Base-by-base conservation (phyloP, 495 filamentous ascomycete genomes). In the Pseudotulostoma volvatum region DNA sequence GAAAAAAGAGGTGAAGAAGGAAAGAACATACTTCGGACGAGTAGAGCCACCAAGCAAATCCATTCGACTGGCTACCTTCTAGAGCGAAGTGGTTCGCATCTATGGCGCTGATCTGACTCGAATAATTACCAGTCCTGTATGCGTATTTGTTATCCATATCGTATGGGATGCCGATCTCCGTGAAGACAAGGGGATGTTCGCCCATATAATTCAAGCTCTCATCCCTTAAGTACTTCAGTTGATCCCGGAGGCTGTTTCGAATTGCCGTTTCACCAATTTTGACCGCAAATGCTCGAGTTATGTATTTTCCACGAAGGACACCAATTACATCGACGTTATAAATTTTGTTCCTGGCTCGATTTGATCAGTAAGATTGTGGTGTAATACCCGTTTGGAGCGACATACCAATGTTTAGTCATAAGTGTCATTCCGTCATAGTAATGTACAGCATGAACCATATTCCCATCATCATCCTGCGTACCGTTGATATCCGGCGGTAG, bases 311-410 rank as follows among this genome's bases (percentile, higher is more conserved):
- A 18, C 90, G 76, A 33, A 97, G 70, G 8, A 96, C 67, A 1
- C 90, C 90, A 40, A 96, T 75, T 14, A 97, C 84, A 59, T 97
- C 90, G 11, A 97, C 77, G 49, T 97, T 97, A 78, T 90, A 97
- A 16, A 79, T 70, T 1, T 86, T 78, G 52, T 96, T 97, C 74
- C 73, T 77, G 21, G 7, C 3, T 19, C 15, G 21, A 8, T n/a
- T n/a, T n/a, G n/a, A 28, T 28, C 23, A 28, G 23, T 28, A 28
- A 28, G 11, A 11, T 5, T 28, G 5, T 28, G 23, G 5, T 11
- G 23, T 5, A 11, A 28, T 28, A 28, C 23, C 11, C 11, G 5
- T 28, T 28, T 28, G 5, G 23, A 28, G 3, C 8, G 2, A 49
- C 63, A 34, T 50, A 75, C 90, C 92, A 97, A 55, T 92, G 92